phyloP scores from a whole-genome alignment of 192 early-diverging fungal species.

The Podila minutissima region DNA sequence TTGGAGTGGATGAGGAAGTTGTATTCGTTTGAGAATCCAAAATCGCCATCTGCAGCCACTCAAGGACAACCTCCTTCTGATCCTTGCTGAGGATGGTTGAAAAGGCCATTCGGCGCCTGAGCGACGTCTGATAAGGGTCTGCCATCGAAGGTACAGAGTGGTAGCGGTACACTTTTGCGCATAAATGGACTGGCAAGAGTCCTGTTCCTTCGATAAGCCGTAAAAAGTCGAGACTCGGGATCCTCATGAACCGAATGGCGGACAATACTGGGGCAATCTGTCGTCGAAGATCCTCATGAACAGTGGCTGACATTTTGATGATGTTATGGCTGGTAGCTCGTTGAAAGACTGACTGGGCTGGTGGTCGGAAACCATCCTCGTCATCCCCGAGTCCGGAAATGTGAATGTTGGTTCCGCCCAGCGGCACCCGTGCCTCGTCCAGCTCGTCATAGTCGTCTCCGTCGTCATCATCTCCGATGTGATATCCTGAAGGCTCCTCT shows the following conservation, averaged over 20 bases:
- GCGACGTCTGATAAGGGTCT: constrained; percentile 32
- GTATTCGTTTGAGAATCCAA: background rate
- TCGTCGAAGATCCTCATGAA: constrained; percentile 29
- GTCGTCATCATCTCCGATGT: background rate
- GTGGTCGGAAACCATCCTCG: constrained; percentile 27
- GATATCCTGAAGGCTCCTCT: background rate
- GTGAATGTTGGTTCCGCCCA: constrained; percentile 1
- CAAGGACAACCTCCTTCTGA: constrained; percentile 30
- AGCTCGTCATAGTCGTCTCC: constrained; percentile 4
- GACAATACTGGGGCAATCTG: constrained; percentile 21
- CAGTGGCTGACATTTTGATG: constrained; percentile 5
- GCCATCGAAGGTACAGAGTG: constrained; percentile 49
- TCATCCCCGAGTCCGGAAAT: background rate
- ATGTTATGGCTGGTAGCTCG: constrained; percentile 4
- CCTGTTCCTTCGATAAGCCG: constrained; percentile 43
- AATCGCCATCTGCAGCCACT: constrained; percentile 18
- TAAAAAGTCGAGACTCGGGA: constrained; percentile 34
- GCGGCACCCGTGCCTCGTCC: background rate
- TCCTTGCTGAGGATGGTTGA: constrained; percentile 38
- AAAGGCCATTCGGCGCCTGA: constrained; percentile 39
- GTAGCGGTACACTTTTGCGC: constrained; percentile 43
- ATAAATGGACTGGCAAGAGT: constrained; percentile 25
- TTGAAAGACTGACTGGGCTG: constrained; percentile 37
- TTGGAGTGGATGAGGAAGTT: background rate
- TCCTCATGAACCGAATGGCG: constrained; percentile 38